phyloP scores from a whole-genome alignment of 1,284 basidiomycete species.

The Ceratobasidium sp. region DNA sequence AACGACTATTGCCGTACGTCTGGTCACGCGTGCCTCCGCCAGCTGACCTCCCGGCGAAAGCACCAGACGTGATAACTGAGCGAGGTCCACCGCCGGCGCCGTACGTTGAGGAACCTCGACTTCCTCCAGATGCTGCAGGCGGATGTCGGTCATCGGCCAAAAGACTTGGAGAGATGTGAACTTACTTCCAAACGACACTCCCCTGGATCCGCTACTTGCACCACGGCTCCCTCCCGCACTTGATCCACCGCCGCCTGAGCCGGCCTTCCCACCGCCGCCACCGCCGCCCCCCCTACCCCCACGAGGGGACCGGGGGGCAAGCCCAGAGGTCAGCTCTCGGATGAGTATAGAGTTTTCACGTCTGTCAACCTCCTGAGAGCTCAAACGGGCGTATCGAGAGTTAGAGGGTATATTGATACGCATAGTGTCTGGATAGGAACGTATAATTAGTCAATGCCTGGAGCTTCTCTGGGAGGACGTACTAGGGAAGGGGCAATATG shows the following conservation, averaged over 20 bases:
- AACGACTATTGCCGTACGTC: conserved; percentile 50
- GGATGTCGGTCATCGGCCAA: neutral
- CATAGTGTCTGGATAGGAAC: neutral
- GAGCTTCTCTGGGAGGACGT: neutral
- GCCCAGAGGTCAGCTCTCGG: neutral
- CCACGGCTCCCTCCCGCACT: conserved; percentile 11
- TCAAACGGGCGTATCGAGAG: neutral
- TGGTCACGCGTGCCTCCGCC: conserved; percentile 48
- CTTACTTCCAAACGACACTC: conserved; percentile 37
- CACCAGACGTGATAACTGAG: conserved; percentile 32
- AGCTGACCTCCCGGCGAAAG: conserved; percentile 46
- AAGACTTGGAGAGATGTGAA: neutral
- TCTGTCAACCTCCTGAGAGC: neutral
- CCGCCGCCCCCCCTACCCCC: conserved; percentile 30
- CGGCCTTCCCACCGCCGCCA: neutral
- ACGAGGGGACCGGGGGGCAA: conserved; percentile 11
- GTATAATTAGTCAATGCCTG: neutral
- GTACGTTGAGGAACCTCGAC: conserved; percentile 38
- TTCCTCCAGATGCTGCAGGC: neutral
- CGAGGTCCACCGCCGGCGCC: conserved; percentile 33
- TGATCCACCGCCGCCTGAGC: conserved; percentile 8
- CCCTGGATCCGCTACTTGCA: neutral
- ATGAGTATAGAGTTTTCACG: conserved; percentile 17
- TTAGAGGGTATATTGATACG: neutral
- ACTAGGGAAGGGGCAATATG: neutral